Evolutionary conservation across 2,329 filamentous ascomycete species (phyloP), one percentile per base, ranked within the genome.

Genomic region (Pseudocercospora vitis): DNA sequence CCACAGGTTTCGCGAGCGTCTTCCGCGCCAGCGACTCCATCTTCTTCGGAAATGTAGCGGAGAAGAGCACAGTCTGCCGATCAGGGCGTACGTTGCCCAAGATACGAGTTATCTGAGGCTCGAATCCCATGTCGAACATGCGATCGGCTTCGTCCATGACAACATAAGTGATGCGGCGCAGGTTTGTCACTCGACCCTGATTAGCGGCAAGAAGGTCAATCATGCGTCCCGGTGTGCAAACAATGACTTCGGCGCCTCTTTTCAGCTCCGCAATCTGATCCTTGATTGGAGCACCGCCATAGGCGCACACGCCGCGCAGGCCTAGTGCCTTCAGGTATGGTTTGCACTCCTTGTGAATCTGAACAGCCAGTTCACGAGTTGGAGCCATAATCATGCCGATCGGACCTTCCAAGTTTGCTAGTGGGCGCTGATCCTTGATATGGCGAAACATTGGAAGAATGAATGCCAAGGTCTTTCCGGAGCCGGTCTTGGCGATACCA

Each of bases 61-160:
- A 97, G 71, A 97, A 99, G 19, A 97, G 80, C 48, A 97, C 91
- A 0, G 91, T 96, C 70, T 99, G 94, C 47, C 89, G 86, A 69
- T 96, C 89, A 0, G 94, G 91, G 44, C 94, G 86, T 70, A 96
- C 88, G 66, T 94, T 96, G 61, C 85, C 84, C 68, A 97, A 85
- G 54, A 99, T 94, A 72, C 95, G 96, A 84, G 94, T 94, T 50
- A 99, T 91, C 71, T 99, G 94, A 2, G 94, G 92, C 73, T 96
- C 92, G 68, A 99, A 99, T 11, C 94, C 94, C 94, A 99, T 97
- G 71, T 99, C 94, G 54, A 97, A 96, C 94, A 99, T 97, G 58
- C 94, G 87, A 73, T 99, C 94, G 44, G 94, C 94, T 74, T 99
- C 94, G 69, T 99, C 94, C 32, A 99, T 82, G 8, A 99, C 94